Evolutionary conservation across 495 filamentous ascomycete genomes (phyloP).

Genomic region (Penicillium silybi): DNA sequence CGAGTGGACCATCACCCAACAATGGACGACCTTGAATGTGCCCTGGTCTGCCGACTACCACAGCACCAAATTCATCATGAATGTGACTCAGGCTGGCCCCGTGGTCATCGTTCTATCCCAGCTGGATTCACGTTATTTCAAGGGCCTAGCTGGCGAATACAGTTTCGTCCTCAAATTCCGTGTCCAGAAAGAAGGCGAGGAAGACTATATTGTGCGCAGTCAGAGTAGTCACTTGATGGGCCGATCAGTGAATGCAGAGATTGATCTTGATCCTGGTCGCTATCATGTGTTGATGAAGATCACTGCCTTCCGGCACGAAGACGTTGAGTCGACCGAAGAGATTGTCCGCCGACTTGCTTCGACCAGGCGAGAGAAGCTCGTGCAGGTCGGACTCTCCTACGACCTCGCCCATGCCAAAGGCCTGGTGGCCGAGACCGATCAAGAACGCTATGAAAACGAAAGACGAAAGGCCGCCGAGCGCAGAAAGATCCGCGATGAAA

Average conservation of each 20-base stretch:
- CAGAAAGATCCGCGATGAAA: constrained; percentile 39
- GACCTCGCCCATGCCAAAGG: constrained; percentile 83
- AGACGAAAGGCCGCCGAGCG: constrained; percentile 42
- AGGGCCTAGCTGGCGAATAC: constrained; percentile 80
- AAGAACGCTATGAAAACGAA: constrained; percentile 52
- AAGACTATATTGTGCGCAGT: constrained; percentile 82
- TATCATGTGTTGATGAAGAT: constrained; percentile 79
- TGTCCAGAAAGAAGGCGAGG: constrained; percentile 72
- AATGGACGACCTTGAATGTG: constrained; percentile 81
- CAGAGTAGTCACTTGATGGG: constrained; percentile 65
- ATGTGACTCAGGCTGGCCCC: constrained; percentile 59
- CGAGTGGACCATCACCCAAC: constrained; percentile 75
- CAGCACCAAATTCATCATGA: constrained; percentile 74
- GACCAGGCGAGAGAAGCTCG: constrained; percentile 70
- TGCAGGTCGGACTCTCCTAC: constrained; percentile 75
- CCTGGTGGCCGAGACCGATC: constrained; percentile 59
- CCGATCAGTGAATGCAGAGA: constrained; percentile 77
- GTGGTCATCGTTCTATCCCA: constrained; percentile 76
- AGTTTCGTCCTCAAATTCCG: constrained; percentile 74
- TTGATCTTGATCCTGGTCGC: constrained; percentile 75
- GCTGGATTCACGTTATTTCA: constrained; percentile 83
- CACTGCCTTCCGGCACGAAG: constrained; percentile 57
- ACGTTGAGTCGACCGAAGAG: constrained; percentile 57
- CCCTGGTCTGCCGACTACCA: constrained; percentile 86
- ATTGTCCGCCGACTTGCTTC: constrained; percentile 61